Evolutionary conservation across 2,329 filamentous ascomycete genomes (phyloP).

Genomic region (Exserohilum rostratum): DNA sequence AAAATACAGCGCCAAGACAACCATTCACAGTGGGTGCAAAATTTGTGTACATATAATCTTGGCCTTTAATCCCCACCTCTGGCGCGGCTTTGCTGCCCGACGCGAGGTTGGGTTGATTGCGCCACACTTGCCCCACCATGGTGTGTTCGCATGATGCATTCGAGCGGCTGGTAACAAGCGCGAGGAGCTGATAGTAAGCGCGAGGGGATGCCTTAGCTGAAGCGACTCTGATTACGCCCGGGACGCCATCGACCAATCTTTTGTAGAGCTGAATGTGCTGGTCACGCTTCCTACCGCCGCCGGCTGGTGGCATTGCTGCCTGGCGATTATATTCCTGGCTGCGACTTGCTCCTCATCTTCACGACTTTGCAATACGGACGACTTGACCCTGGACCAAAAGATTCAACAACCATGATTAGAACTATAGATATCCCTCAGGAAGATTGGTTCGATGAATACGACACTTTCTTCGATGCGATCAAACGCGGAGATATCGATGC

Average conservation of each 20-base stretch:
- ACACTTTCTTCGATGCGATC: background rate
- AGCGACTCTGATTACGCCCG: background rate
- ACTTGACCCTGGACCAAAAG: background rate
- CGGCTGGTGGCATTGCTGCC: background rate
- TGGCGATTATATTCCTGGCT: background rate
- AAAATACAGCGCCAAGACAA: background rate
- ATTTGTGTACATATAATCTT: background rate
- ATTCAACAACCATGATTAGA: too few relatives aligned
- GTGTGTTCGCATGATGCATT: conserved; percentile 1
- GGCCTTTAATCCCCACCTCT: background rate
- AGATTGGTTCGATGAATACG: background rate
- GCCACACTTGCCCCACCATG: conserved; percentile 17
- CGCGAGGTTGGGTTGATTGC: conserved; percentile 7
- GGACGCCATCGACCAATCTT: background rate
- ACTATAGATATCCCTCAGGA: too few relatives aligned
- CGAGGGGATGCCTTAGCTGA: background rate
- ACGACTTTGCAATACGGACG: background rate
- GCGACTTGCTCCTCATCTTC: background rate
- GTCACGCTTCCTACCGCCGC: background rate
- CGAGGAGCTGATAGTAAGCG: background rate
- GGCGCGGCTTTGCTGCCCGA: conserved; percentile 11
- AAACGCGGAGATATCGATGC: background rate
- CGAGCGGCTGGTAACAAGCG: background rate
- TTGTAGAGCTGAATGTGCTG: background rate
- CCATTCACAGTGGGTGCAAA: background rate